Conservation (phyloP, 345 rosid species). For the Barbarea vulgaris region DNA sequence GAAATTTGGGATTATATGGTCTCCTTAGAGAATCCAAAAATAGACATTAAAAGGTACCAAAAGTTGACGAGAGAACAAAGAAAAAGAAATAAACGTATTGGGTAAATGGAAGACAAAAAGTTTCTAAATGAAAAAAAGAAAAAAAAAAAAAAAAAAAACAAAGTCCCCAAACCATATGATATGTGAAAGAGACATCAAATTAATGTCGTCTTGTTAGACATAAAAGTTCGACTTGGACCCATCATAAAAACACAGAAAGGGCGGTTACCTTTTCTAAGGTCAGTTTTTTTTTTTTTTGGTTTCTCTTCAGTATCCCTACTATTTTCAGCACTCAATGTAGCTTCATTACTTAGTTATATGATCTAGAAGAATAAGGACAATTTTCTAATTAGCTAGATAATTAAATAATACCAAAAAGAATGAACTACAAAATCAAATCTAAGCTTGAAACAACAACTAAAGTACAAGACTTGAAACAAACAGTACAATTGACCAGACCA, state of each 20-base stretch:
- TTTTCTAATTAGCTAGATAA: not conserved
- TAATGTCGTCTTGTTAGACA: slow-evolving; percentile 44
- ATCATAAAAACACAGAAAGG: slow-evolving; percentile 39
- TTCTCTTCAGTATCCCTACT: slow-evolving; percentile 15
- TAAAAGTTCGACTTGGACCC: slow-evolving; percentile 48
- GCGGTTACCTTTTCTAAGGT: slow-evolving; percentile 43
- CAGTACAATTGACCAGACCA: slow-evolving; percentile 46
- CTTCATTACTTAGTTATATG: slow-evolving; percentile 21
- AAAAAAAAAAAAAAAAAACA: slow-evolving; percentile 11
- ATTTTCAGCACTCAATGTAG: slow-evolving; percentile 3
- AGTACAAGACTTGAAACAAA: slow-evolving; percentile 33
- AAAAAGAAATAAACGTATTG: slow-evolving; percentile 26
- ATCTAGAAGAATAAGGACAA: not conserved
- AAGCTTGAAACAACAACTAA: slow-evolving; percentile 25
- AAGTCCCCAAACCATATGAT: slow-evolving; percentile 39
- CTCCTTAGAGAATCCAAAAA: slow-evolving; percentile 45
- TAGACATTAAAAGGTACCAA: slow-evolving; percentile 49
- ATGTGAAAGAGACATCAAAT: slow-evolving; percentile 45
- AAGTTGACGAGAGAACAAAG: slow-evolving; percentile 32
- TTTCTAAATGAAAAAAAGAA: slow-evolving; percentile 13
- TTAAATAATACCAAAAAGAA: not conserved
- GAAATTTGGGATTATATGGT: slow-evolving; percentile 30
- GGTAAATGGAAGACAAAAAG: slow-evolving; percentile 43
- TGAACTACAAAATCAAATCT: slow-evolving; percentile 21
- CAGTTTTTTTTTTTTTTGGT: slow-evolving; percentile 20